Conservation (phyloP, 805 yeast species). For the Nakazawaea wickerhamii region DNA sequence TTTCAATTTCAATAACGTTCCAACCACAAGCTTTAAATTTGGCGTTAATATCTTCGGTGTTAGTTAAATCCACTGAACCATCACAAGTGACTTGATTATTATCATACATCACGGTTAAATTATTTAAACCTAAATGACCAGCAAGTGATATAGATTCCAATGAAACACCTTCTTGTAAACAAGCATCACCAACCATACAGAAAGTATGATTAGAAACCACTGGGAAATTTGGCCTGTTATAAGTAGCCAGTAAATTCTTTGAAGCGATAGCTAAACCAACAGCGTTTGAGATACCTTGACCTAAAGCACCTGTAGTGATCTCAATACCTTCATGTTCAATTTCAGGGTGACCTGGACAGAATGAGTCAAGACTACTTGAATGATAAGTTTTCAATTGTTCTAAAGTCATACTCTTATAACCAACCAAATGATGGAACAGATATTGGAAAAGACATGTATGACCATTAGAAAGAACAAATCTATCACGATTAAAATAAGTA, state of each 20-base stretch:
- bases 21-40: conserved; percentile 31
- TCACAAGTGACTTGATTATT: conserved; percentile 33
- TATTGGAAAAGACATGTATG: conserved; percentile 32
- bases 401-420: conserved; percentile 29
- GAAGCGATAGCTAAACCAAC: conserved; percentile 35
- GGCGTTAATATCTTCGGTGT: conserved; percentile 28
- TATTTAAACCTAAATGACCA: conserved; percentile 32
- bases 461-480: conserved; percentile 34
- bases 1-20: conserved; percentile 29
- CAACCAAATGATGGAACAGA: conserved; percentile 23
- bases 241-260: conserved; percentile 29
- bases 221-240: conserved; percentile 27
- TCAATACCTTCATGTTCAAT: conserved; percentile 33
- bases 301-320: conserved; percentile 36
- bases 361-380: conserved; percentile 18
- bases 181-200: conserved; percentile 35
- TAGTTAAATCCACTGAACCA: conserved; percentile 30
- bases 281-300: conserved; percentile 37
- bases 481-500: conserved; percentile 30
- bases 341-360: conserved; percentile 37
- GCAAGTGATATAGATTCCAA: conserved; percentile 34
- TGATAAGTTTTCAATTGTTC: conserved; percentile 31
- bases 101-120: conserved; percentile 31
- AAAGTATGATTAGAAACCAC: conserved; percentile 27
- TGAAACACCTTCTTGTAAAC: conserved; percentile 36